These are phyloP conservation scores for Spergularia marina DNA, from an alignment of 148 eudicot genomes.

Conservation along the genomic window DNA sequence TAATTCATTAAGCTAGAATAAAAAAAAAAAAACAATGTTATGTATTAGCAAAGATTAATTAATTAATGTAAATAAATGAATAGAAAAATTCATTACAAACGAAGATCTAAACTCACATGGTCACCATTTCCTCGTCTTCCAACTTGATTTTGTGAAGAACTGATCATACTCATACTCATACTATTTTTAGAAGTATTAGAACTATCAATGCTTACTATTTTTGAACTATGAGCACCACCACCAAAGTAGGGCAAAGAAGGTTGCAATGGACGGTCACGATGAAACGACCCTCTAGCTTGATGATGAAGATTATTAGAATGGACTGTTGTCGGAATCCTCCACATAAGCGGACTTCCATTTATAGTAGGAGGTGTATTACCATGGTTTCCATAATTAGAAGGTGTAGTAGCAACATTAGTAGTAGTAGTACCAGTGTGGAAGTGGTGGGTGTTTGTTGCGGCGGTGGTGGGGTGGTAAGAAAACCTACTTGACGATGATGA, in stretches of 20 bases:
- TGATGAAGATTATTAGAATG: slow-evolving; percentile 21
- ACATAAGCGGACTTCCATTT: slow-evolving; percentile 66
- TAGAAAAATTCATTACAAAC: slow-evolving; percentile 41
- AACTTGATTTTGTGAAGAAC: slow-evolving; percentile 31
- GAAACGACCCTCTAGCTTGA: background rate
- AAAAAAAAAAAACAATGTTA: no score
- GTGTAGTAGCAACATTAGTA: slow-evolving; percentile 8
- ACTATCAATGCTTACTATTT: background rate
- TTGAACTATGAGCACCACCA: slow-evolving; percentile 2
- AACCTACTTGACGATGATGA: slow-evolving; percentile 9
- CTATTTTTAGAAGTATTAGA: slow-evolving; percentile 1
- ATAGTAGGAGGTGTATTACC: slow-evolving; percentile 38
- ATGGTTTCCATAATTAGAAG: slow-evolving; percentile 5
- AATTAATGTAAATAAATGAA: background rate
- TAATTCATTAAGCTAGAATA: no score
- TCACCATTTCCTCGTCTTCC: slow-evolving; percentile 43
- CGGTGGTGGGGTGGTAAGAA: slow-evolving; percentile 1
- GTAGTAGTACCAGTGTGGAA: background rate
- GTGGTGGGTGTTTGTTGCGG: background rate
- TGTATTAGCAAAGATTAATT: background rate
- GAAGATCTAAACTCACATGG: slow-evolving; percentile 97
- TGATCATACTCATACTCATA: background rate
- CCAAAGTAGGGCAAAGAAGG: slow-evolving; percentile 25
- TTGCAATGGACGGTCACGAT: slow-evolving; percentile 36
- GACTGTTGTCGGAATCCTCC: slow-evolving; percentile 59